These are phyloP conservation scores for Gynostemma pentaphyllum DNA, from an alignment of 306 rosid genomes.

Conservation along the genomic window DNA sequence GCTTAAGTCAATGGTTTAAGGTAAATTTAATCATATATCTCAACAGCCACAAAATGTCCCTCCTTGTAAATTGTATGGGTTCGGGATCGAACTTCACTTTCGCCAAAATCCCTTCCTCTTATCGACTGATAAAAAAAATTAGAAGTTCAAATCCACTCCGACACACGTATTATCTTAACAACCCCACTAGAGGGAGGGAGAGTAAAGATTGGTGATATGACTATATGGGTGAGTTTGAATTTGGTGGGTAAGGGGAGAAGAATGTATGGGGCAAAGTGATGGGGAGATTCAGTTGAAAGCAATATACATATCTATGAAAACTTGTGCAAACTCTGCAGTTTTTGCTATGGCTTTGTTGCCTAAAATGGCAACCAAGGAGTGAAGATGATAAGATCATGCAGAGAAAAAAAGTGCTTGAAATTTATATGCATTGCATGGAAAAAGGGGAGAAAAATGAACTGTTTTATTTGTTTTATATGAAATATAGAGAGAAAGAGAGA, in stretches of 20 bases:
- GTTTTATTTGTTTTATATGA: neutral
- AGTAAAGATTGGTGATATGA: neutral
- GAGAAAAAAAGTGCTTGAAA: slow-evolving; percentile 4
- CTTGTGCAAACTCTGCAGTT: slow-evolving; percentile 39
- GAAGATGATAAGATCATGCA: slow-evolving; percentile 8
- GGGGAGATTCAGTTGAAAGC: slow-evolving; percentile 48
- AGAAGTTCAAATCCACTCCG: neutral
- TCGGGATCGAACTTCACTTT: too few relatives aligned
- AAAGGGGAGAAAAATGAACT: neutral
- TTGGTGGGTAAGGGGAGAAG: slow-evolving; percentile 47
- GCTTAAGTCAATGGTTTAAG: too few relatives aligned
- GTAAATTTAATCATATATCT: too few relatives aligned
- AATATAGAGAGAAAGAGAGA: too few relatives aligned
- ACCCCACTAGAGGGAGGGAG: too few relatives aligned
- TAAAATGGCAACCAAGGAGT: slow-evolving; percentile 4
- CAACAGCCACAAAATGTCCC: too few relatives aligned
- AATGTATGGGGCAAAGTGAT: slow-evolving; percentile 70
- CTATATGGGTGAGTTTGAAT: slow-evolving; percentile 4
- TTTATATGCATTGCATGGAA: neutral
- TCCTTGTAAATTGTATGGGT: too few relatives aligned
- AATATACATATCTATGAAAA: slow-evolving; percentile 17
- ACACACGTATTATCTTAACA: too few relatives aligned
- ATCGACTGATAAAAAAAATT: too few relatives aligned
- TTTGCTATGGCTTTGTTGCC: slow-evolving; percentile 35
- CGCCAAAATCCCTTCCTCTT: too few relatives aligned